phyloP scores from a whole-genome alignment of 768 basidiomycete species.

The Boletus rubescentipes region DNA sequence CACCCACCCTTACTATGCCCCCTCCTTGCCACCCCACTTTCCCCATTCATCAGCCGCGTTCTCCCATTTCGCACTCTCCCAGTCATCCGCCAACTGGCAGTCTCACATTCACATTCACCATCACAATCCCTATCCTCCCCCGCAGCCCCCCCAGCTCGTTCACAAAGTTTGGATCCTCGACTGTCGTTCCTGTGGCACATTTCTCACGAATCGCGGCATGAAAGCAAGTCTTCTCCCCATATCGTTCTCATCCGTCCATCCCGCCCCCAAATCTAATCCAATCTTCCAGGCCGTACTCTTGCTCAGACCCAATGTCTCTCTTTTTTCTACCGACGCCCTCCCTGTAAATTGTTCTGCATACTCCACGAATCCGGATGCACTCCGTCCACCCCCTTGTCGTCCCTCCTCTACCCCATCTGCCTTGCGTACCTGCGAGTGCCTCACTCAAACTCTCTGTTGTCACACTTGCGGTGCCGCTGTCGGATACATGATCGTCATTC shows the following conservation, averaged over 20 bases:
- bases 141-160: conserved; percentile 39
- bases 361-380: conserved; percentile 45
- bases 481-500: conserved; percentile 80
- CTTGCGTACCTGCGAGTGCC: conserved; percentile 75
- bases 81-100: conserved; percentile 28
- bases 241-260: neutral
- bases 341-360: conserved; percentile 76
- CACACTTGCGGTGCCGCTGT: conserved; percentile 73
- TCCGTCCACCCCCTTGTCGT: conserved; percentile 40
- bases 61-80: conserved; percentile 26
- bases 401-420: conserved; percentile 32
- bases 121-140: conserved; percentile 43
- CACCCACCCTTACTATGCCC: conserved; percentile 10
- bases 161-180: conserved; percentile 84
- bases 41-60: conserved; percentile 25
- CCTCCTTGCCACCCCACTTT: conserved; percentile 12
- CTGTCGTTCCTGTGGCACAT: conserved; percentile 70
- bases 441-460: conserved; percentile 80
- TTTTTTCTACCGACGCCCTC: conserved; percentile 80
- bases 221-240: conserved; percentile 47
- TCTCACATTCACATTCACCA: conserved; percentile 37
- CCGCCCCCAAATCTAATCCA: conserved; percentile 2
- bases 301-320: conserved; percentile 73
- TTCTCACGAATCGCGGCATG: conserved; percentile 85
- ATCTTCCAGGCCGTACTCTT: conserved; percentile 71